Conservation (phyloP, 164 flowering plant species). For the Pachysandra terminalis region DNA sequence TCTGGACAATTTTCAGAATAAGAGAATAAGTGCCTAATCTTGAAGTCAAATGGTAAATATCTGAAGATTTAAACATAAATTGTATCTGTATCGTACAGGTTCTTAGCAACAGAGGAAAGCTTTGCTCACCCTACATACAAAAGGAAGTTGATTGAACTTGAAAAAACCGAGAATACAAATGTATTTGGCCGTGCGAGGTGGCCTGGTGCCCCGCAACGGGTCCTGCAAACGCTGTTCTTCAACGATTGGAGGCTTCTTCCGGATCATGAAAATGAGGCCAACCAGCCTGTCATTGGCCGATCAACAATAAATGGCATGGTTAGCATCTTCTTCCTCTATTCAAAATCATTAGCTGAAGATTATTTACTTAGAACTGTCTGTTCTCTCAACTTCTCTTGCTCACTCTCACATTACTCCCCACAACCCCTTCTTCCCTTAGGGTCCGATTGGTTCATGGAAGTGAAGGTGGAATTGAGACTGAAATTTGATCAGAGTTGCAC, state of each 20-base stretch:
- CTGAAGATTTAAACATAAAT: background rate
- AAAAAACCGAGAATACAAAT: constrained; percentile 63
- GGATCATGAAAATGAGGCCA: constrained; percentile 53
- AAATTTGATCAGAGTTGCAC: too few relatives aligned
- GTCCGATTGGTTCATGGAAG: too few relatives aligned
- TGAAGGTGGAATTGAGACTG: too few relatives aligned
- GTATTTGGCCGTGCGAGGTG: constrained; percentile 86
- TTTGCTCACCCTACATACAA: constrained; percentile 82
- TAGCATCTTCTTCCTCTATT: constrained; percentile 9
- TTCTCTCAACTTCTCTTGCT: background rate
- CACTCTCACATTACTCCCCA: too few relatives aligned
- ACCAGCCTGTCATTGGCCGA: constrained; percentile 74
- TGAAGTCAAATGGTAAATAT: background rate
- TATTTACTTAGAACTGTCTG: background rate
- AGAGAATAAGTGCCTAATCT: background rate
- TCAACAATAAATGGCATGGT: constrained; percentile 72
- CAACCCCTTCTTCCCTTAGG: too few relatives aligned
- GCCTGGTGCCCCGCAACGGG: constrained; percentile 94
- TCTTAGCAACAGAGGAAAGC: constrained; percentile 85
- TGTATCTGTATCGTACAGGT: constrained; percentile 36
- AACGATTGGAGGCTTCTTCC: constrained; percentile 55
- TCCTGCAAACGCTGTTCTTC: constrained; percentile 64
- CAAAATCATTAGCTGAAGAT: background rate
- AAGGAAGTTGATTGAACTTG: constrained; percentile 58
- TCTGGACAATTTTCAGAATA: background rate